Evolutionary conservation across 2,329 filamentous ascomycete genomes (phyloP), one percentile per base, ranked within the genome.

Genomic region (Aspergillus viridinutans): DNA sequence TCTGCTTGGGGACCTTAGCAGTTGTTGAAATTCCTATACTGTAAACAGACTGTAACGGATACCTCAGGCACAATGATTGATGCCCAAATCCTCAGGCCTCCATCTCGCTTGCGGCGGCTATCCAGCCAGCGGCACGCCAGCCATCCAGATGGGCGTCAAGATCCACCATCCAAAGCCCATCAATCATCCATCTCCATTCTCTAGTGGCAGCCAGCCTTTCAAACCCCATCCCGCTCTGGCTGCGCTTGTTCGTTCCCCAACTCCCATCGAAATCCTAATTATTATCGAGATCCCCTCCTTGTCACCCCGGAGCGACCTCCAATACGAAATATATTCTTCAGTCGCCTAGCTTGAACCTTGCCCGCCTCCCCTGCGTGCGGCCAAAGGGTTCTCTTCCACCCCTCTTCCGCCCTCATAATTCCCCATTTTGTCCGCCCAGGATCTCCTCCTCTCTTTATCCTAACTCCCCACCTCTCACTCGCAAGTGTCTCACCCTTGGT

Each of bases 41-140:
- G 20, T 25, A 48, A 20, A n/a, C n/a, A 20, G 47, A 47, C 3
- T 38, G 26, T 59, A 54, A 65, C 62, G 65, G 51, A 62, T 20
- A 1, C 7, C 32, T 58, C 48, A 70, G 66, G 64, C 63, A 61
- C 3, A 20, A 53, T 54, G 50, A 3, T 47, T 3, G 4, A 21
- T 26, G 23, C 43, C 43, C 23, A 21, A 47, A 25, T 14, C 9
- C 14, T 14, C 43, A 47, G 43, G 43, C 43, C 10, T 14, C 23
- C 20, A 47, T 7, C 66, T 74, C 72, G 72, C 71, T 74, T 74
- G 67, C 64, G 65, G 72, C 72, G 72, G 67, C 67, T 75, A 75
- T 68, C 66, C 65, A 63, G 61, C 63, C 61, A 61, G 69, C 68
- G 72, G 69, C 67, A 71, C 63, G 66, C 67, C 65, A 71, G 69